Evolutionary conservation across 345 rosid genomes (phyloP).

Genomic region (Microthlaspi erraticum): DNA sequence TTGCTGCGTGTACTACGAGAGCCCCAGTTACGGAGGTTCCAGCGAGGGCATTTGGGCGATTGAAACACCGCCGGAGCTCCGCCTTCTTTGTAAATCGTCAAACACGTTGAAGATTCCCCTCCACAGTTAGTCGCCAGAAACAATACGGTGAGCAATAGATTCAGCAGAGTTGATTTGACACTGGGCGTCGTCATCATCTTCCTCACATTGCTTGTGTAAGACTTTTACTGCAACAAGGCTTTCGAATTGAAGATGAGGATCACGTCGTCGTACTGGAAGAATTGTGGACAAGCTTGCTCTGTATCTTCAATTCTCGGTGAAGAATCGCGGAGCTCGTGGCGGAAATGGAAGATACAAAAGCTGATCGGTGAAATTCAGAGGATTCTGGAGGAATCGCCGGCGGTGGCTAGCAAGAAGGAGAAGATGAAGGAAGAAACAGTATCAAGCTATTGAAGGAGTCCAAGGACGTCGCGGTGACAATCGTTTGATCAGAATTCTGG

Average conservation of each 20-base stretch:
- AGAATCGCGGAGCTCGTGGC: conserved; percentile 14
- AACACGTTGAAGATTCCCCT: conserved; percentile 81
- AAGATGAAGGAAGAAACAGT: background rate
- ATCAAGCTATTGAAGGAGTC: conserved; percentile 42
- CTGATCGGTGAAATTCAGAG: conserved; percentile 18
- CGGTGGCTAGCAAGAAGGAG: conserved; percentile 29
- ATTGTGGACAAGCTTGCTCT: too few species aligned
- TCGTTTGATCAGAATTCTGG: conserved; percentile 28
- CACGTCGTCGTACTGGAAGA: too few species aligned
- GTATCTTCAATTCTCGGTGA: too few species aligned
- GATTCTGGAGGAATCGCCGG: conserved; percentile 36
- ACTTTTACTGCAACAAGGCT: too few species aligned
- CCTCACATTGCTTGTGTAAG: conserved; percentile 2
- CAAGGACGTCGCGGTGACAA: conserved; percentile 28
- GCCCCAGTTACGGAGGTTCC: conserved; percentile 63
- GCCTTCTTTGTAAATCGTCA: conserved; percentile 80
- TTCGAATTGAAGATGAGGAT: too few species aligned
- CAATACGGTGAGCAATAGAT: background rate
- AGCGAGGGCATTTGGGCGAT: conserved; percentile 86
- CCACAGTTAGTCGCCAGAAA: conserved; percentile 13
- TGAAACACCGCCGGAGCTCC: conserved; percentile 92
- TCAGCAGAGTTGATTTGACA: conserved; percentile 8
- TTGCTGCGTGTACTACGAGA: conserved; percentile 44
- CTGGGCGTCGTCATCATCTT: conserved; percentile 36
- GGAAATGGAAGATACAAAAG: conserved; percentile 8